Conservation (phyloP, 805 yeast species). For the Candida boleticola region DNA sequence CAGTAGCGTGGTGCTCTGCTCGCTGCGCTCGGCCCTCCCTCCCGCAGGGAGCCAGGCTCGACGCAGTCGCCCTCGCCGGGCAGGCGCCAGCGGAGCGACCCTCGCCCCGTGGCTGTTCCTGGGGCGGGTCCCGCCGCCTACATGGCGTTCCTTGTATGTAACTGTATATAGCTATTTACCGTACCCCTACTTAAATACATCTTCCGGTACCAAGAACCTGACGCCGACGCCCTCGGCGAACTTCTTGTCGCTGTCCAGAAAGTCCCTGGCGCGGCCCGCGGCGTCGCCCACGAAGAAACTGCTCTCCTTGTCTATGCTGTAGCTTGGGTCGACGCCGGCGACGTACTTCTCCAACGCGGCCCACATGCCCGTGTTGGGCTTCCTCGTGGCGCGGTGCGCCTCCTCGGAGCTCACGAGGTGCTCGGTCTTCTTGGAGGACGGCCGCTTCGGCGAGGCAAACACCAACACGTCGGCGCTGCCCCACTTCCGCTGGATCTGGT, state of each 20-base stretch:
- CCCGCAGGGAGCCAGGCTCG: too few relatives aligned
- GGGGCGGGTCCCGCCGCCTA: too few relatives aligned
- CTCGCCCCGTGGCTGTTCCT: too few relatives aligned
- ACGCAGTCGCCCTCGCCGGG: too few relatives aligned
- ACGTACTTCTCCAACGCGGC: conserved; percentile 45
- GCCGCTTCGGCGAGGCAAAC: conserved; percentile 64
- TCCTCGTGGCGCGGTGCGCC: conserved; percentile 49
- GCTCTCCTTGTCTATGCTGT: conserved; percentile 34
- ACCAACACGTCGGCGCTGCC: conserved; percentile 35
- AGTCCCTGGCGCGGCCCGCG: conserved; percentile 79
- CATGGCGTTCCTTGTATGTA: too few relatives aligned
- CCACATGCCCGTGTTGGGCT: conserved; percentile 84
- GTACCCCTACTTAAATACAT: conserved; percentile 37
- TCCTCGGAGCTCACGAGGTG: conserved; percentile 22
- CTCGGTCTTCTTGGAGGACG: conserved; percentile 26
- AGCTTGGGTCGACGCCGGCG: conserved; percentile 6
- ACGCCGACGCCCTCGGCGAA: conserved; percentile 65
- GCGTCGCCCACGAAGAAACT: conserved; percentile 93
- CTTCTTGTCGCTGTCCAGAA: conserved; percentile 70
- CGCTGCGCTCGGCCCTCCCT: too few relatives aligned
- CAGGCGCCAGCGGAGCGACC: too few relatives aligned
- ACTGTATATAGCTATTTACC: neutral
- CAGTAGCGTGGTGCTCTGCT: too few relatives aligned
- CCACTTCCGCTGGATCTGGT: conserved; percentile 31
- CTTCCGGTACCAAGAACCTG: conserved; percentile 70